Base-by-base conservation (phyloP, 306 rosid species). In the Cucurbita pepo region DNA sequence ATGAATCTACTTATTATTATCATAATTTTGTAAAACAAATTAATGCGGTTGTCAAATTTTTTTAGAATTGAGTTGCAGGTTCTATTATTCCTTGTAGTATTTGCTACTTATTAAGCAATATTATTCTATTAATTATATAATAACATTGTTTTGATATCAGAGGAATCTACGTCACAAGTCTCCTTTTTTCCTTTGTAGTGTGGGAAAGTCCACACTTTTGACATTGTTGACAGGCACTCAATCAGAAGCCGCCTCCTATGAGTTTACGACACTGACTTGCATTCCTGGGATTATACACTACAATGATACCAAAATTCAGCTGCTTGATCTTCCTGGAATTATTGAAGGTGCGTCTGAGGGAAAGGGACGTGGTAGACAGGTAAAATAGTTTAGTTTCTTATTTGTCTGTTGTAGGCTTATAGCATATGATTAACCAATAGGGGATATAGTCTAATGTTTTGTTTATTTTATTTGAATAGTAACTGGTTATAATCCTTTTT, bases 261-360 rank as follows among this genome's bases (percentile, higher is more conserved):
- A 95, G 77, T 95, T 95, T 84, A 95, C 99, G 69, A 95, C 99
- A 38, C 85, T 95, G 67, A 95, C 99, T 30, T 95, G 99, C 82
- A 95, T 95, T 83, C 99, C 99, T 55, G 97, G 99, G 40, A 95
- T 95, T 71, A 91, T 95, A 82, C 81, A 95, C 80, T 95, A 95
- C 79, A 95, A 95, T 77, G 99, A 91, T 77, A 95, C 99, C 66
- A 95, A 95, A 78, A 95, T 95, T 81, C 99, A 95, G 85, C 78
- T 95, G 84, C 99, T 95, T 22, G 99, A 95, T 83, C 99, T 95
- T 85, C 99, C 99, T 77, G 99, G 99, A 80, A 95, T 95, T 82
- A 95, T 95, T 76, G 99, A 95, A 85, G 99, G 99, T 85, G 99
- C 99, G 63, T 95, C 99, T 73, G 99, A 95, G 82, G 99, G 99